phyloP scores from a whole-genome alignment of 2,329 filamentous ascomycete genomes.

The Stachybotrys elegans region DNA sequence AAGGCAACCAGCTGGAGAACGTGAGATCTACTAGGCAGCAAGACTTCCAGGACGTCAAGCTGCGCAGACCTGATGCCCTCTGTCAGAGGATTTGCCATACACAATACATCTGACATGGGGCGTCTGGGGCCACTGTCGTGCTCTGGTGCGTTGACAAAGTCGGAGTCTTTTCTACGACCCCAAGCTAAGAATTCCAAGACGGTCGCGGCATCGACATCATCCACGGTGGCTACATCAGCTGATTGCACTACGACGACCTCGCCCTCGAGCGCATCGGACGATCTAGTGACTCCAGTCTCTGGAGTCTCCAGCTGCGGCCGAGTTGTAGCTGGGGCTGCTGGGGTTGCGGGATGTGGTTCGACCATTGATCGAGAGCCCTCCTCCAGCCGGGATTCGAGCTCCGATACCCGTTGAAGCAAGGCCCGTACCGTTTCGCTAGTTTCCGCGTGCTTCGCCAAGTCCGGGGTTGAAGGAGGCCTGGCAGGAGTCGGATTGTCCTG shows the following conservation, averaged over 20 bases:
- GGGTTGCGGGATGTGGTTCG: too few species aligned
- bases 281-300: too few species aligned
- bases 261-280: too few species aligned
- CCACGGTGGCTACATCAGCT: too few species aligned
- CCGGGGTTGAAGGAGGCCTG: neutral
- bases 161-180: slow-evolving; percentile 37
- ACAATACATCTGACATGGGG: neutral
- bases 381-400: neutral
- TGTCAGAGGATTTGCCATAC: neutral
- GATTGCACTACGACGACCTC: too few species aligned
- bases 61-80: neutral
- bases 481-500: neutral
- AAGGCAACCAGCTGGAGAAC: slow-evolving; percentile 16
- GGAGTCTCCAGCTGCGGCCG: too few species aligned
- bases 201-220: slow-evolving; percentile 32
- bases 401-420: neutral
- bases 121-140: neutral
- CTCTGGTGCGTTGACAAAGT: slow-evolving; percentile 6
- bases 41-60: slow-evolving; percentile 13
- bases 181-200: slow-evolving; percentile 43
- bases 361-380: neutral
- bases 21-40: slow-evolving; percentile 13
- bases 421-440: neutral
- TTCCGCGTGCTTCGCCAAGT: neutral
- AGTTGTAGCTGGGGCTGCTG: too few species aligned